Base-by-base conservation (phyloP, 1,284 basidiomycete genomes). In the Sanguinoderma infundibulare region DNA sequence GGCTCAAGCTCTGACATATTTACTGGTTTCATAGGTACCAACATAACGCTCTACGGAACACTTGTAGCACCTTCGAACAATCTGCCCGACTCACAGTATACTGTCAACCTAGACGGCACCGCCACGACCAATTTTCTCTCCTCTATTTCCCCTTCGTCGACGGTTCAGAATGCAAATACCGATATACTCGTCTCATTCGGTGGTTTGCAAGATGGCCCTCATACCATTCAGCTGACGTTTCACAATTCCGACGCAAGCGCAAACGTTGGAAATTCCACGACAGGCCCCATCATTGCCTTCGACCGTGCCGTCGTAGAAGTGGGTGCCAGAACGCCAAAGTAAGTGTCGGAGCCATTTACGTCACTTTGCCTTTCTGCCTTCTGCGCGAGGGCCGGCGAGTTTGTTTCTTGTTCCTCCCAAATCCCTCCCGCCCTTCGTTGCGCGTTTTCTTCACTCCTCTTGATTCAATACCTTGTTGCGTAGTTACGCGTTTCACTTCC, bases 121-220 rank as follows among this genome's bases (percentile, higher is more conserved):
- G 55, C 70, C 7, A 73, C 72, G n/a, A 73, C 71, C 12, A 72
- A 73, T 60, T 74, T 65, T 53, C 62, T 64, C 22, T 70, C 68
- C 30, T 55, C 62, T 9, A 38, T 72, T 7, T 66, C 68, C 17
- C 17, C 49, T 6, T 15, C 64, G 12, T 49, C 69, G 5, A 62
- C 68, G 17, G 67, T 70, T 10, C 30, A 69, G 24, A 62, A 66
- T 26, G 63, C 69, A 7, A 57, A 67, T 10, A 69, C 55, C 35
- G 68, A 72, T 50, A 57, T 75, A 28, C 68, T 77, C 24, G 73
- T 69, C 1, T 63, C 70, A 20, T 72, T 77, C 56, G 59, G 64
- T 22, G 71, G 70, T 42, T 66, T 77, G n/a, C 53, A 64, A 35
- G 68, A 72, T 54, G 68, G 61, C 39, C 58, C 63, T 24, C 74